Percentiles rank a stretch among this genome's conserved stretches.
These are phyloP conservation scores for Stereocaulon alpinum DNA, from an alignment of 495 filamentous ascomycete species.

Conservation along the genomic window DNA sequence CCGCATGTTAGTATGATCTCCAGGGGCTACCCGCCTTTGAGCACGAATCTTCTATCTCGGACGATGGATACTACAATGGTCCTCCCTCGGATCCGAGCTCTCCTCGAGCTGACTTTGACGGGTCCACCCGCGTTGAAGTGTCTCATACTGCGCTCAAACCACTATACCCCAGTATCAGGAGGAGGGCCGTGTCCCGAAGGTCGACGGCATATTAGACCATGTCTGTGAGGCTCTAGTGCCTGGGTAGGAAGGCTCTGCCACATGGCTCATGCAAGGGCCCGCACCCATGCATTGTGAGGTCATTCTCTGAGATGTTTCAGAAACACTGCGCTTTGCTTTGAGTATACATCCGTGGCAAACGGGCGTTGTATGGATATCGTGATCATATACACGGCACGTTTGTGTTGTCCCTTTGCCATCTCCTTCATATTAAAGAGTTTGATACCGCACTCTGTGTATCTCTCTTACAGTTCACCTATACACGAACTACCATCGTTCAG, in stretches of 20 bases:
- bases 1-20: too few relatives aligned
- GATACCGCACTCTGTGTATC: not conserved
- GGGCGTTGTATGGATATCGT: not conserved
- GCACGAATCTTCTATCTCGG: too few relatives aligned
- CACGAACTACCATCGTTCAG: not conserved
- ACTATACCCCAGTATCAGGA: not conserved
- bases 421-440: not conserved
- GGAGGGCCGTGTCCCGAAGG: not conserved
- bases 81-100: not conserved
- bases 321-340: not conserved
- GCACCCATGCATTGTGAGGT: not conserved
- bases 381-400: not conserved
- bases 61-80: too few relatives aligned
- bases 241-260: not conserved
- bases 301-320: not conserved
- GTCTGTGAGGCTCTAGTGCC: not conserved
- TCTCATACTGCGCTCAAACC: not conserved
- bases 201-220: not conserved
- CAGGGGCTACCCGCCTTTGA: too few relatives aligned
- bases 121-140: too few relatives aligned
- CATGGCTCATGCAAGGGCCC: slow-evolving; percentile 7
- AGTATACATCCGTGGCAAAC: not conserved
- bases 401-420: not conserved
- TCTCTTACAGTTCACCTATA: too few relatives aligned
- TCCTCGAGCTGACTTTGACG: not conserved